Conservation (phyloP, 1,284 basidiomycete genomes). For the Schizophyllum amplum region DNA sequence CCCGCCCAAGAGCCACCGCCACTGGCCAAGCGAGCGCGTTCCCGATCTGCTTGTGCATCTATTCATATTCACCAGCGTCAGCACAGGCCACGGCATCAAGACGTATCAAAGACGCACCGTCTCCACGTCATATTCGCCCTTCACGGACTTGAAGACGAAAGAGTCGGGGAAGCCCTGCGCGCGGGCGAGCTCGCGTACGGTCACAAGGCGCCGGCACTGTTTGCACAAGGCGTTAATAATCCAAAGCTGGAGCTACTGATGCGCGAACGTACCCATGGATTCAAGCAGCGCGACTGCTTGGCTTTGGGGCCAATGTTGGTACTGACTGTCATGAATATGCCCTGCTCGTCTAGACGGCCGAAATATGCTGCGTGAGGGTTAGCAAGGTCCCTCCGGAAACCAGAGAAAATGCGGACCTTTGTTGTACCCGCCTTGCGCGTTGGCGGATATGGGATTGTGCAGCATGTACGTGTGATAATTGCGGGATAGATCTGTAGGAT, state of each 20-base stretch:
- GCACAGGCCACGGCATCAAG: not conserved
- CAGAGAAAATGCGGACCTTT: conserved; percentile 9
- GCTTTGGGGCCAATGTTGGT: conserved; percentile 40
- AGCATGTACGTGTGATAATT: not conserved
- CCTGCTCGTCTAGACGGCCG: conserved; percentile 40
- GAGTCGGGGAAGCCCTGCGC: conserved; percentile 67
- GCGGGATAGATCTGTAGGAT: not conserved
- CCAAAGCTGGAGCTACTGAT: too few species aligned
- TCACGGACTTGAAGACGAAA: conserved; percentile 47
- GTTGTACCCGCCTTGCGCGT: conserved; percentile 15
- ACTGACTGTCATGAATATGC: conserved; percentile 50
- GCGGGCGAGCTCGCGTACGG: conserved; percentile 56
- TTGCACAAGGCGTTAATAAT: conserved; percentile 2
- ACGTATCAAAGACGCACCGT: not conserved
- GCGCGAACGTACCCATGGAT: conserved; percentile 42
- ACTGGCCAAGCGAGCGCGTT: not conserved
- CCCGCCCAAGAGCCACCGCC: not conserved
- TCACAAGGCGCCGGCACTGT: conserved; percentile 60
- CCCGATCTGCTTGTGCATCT: not conserved
- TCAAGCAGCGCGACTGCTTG: conserved; percentile 45
- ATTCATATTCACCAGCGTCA: not conserved
- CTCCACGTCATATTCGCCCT: conserved; percentile 10
- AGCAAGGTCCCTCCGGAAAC: too few species aligned
- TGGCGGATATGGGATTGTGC: conserved; percentile 28
- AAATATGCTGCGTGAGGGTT: conserved; percentile 24